Percentiles rank a stretch among this genome's conserved stretches.
phyloP scores from a whole-genome alignment of 2,329 filamentous ascomycete genomes.

The Coniochaeta pulveracea region DNA sequence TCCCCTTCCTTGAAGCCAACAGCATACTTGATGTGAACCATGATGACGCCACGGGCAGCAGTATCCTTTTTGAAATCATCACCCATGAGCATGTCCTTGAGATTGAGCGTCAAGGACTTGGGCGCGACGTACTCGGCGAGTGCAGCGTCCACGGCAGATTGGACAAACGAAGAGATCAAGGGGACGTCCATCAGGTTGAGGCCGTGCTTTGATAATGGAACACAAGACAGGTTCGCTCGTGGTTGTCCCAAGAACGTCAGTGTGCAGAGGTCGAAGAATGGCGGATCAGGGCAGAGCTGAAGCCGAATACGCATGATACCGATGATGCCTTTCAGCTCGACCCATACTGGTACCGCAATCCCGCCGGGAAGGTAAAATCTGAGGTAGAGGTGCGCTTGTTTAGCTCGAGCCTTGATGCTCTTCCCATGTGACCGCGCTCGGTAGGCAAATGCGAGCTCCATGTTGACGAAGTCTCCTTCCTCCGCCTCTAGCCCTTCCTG shows the following conservation, averaged over 20 bases:
- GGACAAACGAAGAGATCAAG: slow-evolving; percentile 63
- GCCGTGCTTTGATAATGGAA: slow-evolving; percentile 56
- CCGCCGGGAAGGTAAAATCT: slow-evolving; percentile 56
- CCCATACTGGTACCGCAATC: slow-evolving; percentile 55
- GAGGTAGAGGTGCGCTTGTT: slow-evolving; percentile 62
- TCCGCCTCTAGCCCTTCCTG: slow-evolving; percentile 2
- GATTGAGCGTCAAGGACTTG: slow-evolving; percentile 60
- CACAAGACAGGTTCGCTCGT: slow-evolving; percentile 58
- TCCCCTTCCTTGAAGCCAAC: slow-evolving; percentile 64
- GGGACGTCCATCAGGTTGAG: slow-evolving; percentile 68
- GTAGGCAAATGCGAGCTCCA: slow-evolving; percentile 67
- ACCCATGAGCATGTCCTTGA: slow-evolving; percentile 68
- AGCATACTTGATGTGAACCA: slow-evolving; percentile 55
- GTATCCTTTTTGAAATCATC: slow-evolving; percentile 75
- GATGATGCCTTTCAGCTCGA: slow-evolving; percentile 62
- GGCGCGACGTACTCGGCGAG: slow-evolving; percentile 67
- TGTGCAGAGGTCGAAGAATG: slow-evolving; percentile 66
- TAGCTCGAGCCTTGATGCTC: slow-evolving; percentile 49
- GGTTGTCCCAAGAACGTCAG: slow-evolving; percentile 66
- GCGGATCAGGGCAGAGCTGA: slow-evolving; percentile 64
- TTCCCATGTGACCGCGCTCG: slow-evolving; percentile 49
- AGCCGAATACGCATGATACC: slow-evolving; percentile 58
- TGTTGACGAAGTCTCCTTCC: slow-evolving; percentile 38
- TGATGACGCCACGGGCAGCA: slow-evolving; percentile 48
- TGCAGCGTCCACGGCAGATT: slow-evolving; percentile 62